These are phyloP conservation scores for Dinochytrium kinnereticum DNA, from an alignment of 371 early-diverging fungal genomes.

Conservation along the genomic window DNA sequence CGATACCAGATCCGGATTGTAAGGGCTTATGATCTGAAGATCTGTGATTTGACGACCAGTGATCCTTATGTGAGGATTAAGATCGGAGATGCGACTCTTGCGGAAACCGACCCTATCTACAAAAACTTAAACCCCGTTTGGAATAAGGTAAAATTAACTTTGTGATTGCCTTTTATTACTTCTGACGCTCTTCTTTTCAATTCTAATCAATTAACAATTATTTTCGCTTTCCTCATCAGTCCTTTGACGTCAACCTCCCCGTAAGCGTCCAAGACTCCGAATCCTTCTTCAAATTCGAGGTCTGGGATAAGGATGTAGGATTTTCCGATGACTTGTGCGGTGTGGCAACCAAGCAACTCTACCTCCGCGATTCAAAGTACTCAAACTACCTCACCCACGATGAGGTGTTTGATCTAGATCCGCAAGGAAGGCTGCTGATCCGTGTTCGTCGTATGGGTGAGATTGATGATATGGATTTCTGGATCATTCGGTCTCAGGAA, in stretches of 20 bases:
- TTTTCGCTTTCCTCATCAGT: conserved; percentile 21
- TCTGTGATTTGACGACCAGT: conserved; percentile 39
- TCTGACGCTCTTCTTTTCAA: conserved; percentile 5
- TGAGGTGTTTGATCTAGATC: conserved; percentile 32
- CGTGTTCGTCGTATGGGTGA: conserved; percentile 39
- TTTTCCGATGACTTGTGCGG: conserved; percentile 40
- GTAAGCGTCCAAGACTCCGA: conserved; percentile 16
- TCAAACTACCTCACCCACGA: conserved; percentile 46
- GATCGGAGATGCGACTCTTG: conserved; percentile 18
- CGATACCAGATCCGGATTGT: conserved; percentile 34
- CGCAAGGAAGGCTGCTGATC: conserved; percentile 43
- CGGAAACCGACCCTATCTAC: conserved; percentile 67
- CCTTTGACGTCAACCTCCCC: conserved; percentile 48
- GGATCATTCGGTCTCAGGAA: conserved; percentile 40
- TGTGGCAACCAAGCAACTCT: conserved; percentile 13
- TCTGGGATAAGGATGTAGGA: conserved; percentile 42
- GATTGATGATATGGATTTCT: conserved; percentile 45
- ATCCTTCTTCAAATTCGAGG: conserved; percentile 37
- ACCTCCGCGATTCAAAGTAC: conserved; percentile 33
- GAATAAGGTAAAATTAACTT: conserved; percentile 63
- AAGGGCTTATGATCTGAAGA: conserved; percentile 37
- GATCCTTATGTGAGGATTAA: conserved; percentile 82
- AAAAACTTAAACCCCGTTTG: conserved; percentile 82
- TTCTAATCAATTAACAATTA: background rate
- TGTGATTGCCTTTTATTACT: background rate